phyloP scores from a whole-genome alignment of 2,329 filamentous ascomycete species.

The Scedosporium dehoogii region DNA sequence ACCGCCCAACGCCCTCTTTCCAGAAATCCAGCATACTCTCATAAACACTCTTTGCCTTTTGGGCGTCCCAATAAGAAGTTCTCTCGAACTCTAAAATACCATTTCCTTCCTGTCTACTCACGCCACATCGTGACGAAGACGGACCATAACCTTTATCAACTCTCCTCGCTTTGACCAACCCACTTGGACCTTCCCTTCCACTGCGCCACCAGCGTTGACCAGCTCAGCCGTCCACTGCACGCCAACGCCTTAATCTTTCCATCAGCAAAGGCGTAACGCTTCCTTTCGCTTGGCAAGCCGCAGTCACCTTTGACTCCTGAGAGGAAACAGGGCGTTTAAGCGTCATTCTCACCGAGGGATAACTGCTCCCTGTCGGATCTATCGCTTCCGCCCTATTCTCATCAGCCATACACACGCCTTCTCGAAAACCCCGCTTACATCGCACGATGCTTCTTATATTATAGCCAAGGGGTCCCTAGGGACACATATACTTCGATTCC shows the following conservation, averaged over 20 bases:
- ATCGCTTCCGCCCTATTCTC: neutral
- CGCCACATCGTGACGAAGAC: neutral
- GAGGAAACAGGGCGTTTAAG: neutral
- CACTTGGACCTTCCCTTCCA: too few species aligned
- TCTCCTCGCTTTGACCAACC: neutral
- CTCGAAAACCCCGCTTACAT: neutral
- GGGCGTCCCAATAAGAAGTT: neutral
- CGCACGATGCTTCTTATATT: constrained; percentile 17
- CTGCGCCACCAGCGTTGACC: too few species aligned
- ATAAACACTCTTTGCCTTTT: neutral
- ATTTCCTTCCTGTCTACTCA: neutral
- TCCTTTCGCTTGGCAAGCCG: neutral
- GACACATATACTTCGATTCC: neutral
- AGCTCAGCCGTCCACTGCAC: too few species aligned
- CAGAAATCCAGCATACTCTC: constrained; percentile 8
- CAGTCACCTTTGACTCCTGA: neutral
- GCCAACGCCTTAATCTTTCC: neutral
- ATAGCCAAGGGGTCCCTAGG: constrained; percentile 17
- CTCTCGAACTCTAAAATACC: neutral
- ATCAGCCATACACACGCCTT: neutral
- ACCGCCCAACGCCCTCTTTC: constrained; percentile 4
- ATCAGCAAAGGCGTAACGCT: neutral
- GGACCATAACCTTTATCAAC: neutral
- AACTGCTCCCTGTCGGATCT: neutral
- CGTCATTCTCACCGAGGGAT: neutral